Conservation (phyloP, 163 green algal genomes). For the Scenedesmus sp. region DNA sequence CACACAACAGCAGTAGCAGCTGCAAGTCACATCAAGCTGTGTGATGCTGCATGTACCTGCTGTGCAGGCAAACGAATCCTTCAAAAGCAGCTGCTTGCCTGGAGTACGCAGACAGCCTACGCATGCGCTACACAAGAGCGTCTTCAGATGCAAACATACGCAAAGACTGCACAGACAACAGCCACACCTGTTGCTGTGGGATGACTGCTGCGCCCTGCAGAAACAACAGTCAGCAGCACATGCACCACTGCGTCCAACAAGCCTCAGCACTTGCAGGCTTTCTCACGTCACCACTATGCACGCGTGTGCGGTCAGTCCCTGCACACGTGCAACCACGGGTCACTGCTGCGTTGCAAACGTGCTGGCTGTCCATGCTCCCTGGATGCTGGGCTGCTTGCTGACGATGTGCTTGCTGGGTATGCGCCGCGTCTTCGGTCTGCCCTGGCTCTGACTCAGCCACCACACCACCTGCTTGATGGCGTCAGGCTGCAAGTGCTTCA, state of each 20-base stretch:
- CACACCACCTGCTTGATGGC: constrained; percentile 36
- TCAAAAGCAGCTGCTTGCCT: too few species aligned
- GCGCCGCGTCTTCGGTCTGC: background rate
- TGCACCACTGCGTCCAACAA: background rate
- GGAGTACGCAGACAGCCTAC: too few species aligned
- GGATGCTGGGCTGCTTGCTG: constrained; percentile 41
- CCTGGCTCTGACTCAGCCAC: constrained; percentile 51
- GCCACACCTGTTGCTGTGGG: too few species aligned
- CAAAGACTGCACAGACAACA: too few species aligned
- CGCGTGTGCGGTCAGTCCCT: background rate
- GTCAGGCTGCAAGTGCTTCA: constrained; percentile 15
- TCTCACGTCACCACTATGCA: background rate
- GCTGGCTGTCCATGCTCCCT: constrained; percentile 34
- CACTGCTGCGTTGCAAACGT: constrained; percentile 27
- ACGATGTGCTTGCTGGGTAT: constrained; percentile 46
- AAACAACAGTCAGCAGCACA: too few species aligned
- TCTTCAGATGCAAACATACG: too few species aligned
- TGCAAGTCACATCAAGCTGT: too few species aligned
- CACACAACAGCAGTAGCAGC: too few species aligned
- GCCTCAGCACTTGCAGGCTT: background rate
- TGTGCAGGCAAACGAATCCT: too few species aligned
- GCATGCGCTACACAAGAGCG: too few species aligned
- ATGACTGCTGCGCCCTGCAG: too few species aligned
- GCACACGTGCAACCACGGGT: background rate
- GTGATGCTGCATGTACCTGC: too few species aligned